Base-by-base conservation (phyloP, 116 monocot species). In the Trichopus zeylanicus region DNA sequence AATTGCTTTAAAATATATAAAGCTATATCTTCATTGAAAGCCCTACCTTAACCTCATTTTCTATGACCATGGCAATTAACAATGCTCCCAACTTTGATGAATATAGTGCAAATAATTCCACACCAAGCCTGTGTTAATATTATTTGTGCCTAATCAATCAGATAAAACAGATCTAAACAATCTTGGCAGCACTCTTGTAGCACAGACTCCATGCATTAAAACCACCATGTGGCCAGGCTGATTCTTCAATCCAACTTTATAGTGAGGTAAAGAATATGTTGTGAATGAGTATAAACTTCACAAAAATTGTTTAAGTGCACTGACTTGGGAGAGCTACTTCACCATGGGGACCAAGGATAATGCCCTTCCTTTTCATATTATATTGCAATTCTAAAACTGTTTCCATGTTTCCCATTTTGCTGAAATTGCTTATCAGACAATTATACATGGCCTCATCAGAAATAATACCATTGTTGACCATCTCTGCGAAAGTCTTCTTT, bases 381-480 rank as follows among this genome's bases (percentile, higher is more conserved):
- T 69, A n/a, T 77, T 70, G 67, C 46, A 88, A 55, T 42, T 78
- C 67, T 25, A 68, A 67, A 11, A 70, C 73, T 32, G 70, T 65
- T 53, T 73, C 74, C 20, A 73, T 26, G 64, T 92, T 70, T 48
- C 73, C 92, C 23, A 81, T 35, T 59, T 81, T 76, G 8, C 33
- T 55, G 69, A 71, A 81, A 38, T 77, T 80, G 60, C 63, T 78
- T 73, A 84, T 87, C 34, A 87, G 53, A 69, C 73, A 84, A 56
- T 76, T 81, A 74, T 92, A 92, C 65, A 84, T 76, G 64, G 53
- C 73, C 30, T 71, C 63, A 72, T 87, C 81, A 48, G 92, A 87
- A 35, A 26, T 11, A 78, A 92, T 48, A 39, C 78, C 81, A 32
- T 72, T 73, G 19, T 42, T 26, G 6, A 78, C 69, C 92, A 92